A percentile compares a stretch with the other conserved stretches of the same genome.
phyloP scores from a whole-genome alignment of 2,329 filamentous ascomycete species.

The Thermothelomyces thermophilus region DNA sequence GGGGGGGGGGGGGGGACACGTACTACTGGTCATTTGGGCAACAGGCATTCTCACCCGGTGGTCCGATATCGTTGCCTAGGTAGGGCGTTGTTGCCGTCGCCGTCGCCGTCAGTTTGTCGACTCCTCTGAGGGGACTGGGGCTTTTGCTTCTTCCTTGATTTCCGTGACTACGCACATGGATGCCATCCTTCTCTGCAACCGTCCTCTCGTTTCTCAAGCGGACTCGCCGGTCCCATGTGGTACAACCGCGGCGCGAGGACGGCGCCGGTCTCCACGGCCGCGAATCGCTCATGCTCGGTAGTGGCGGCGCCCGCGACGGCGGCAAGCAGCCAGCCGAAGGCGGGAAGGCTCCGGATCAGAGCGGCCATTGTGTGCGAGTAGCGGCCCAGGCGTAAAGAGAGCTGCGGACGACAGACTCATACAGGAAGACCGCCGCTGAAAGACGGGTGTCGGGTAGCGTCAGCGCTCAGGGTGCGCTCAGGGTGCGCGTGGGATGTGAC shows the following conservation, averaged over 20 bases:
- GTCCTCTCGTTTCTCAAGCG: conserved; percentile 16
- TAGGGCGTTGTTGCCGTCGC: too few relatives aligned
- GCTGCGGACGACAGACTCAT: too few relatives aligned
- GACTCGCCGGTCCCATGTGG: conserved; percentile 10
- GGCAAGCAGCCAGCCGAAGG: conserved; percentile 15
- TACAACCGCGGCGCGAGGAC: conserved; percentile 21
- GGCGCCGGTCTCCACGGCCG: conserved; percentile 19
- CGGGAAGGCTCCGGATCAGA: conserved; percentile 3
- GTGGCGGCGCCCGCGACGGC: conserved; percentile 6
- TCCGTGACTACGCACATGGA: conserved; percentile 17
- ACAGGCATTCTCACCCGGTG: conserved; percentile 11
- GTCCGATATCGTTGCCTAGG: conserved; percentile 21
- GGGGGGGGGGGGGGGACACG: not conserved
- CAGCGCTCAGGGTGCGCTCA: not conserved
- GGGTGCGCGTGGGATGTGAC: not conserved
- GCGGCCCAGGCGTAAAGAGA: too few relatives aligned
- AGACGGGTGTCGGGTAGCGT: not conserved
- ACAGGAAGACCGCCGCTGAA: not conserved
- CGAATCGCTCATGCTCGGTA: conserved; percentile 16
- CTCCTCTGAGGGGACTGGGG: too few relatives aligned
- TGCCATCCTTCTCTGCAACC: conserved; percentile 13
- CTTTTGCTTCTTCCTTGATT: too few relatives aligned
- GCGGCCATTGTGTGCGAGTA: conserved; percentile 6
- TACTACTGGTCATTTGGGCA: conserved; percentile 22
- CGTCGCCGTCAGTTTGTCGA: not conserved